phyloP scores from a whole-genome alignment of 352 stramenopile genomes.

The Pythium brassicae region DNA sequence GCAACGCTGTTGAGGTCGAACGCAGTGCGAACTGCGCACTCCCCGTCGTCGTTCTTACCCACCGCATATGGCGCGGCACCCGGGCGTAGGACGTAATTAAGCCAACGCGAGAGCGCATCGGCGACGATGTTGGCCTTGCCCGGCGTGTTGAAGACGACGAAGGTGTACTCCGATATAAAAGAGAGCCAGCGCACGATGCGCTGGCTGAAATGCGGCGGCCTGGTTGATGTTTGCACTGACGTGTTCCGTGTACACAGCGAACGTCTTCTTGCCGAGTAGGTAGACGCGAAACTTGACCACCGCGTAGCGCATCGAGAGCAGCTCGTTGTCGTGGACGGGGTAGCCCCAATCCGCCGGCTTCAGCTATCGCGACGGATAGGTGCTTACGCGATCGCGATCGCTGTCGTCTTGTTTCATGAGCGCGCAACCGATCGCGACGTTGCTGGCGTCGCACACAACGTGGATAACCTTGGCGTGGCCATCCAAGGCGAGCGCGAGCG shows the following conservation, averaged over 20 bases:
- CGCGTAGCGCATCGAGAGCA: conserved; percentile 21
- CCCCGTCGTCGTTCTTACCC: too few species aligned
- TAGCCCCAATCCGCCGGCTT: conserved; percentile 15
- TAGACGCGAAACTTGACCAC: conserved; percentile 27
- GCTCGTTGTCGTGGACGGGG: not conserved
- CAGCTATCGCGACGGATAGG: conserved; percentile 21
- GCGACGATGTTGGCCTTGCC: conserved; percentile 20
- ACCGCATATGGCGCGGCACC: too few species aligned
- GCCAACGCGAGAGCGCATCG: conserved; percentile 24
- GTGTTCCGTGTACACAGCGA: conserved; percentile 19
- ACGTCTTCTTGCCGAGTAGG: conserved; percentile 16
- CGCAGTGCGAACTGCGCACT: too few species aligned
- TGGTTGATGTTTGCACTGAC: not conserved
- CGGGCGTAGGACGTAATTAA: too few species aligned
- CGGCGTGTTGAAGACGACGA: conserved; percentile 18
- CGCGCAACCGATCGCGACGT: conserved; percentile 20
- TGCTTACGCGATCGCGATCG: not conserved
- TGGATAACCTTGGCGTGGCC: conserved; percentile 11
- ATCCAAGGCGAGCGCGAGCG: conserved; percentile 8
- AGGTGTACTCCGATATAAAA: conserved; percentile 24
- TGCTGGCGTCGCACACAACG: conserved; percentile 15
- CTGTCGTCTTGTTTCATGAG: not conserved
- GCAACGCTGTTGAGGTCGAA: too few species aligned
- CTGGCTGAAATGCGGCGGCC: conserved; percentile 5
- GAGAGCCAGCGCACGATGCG: conserved; percentile 14